Conservation (phyloP, 2,329 filamentous ascomycete species). For the Juglanconis oblonga region DNA sequence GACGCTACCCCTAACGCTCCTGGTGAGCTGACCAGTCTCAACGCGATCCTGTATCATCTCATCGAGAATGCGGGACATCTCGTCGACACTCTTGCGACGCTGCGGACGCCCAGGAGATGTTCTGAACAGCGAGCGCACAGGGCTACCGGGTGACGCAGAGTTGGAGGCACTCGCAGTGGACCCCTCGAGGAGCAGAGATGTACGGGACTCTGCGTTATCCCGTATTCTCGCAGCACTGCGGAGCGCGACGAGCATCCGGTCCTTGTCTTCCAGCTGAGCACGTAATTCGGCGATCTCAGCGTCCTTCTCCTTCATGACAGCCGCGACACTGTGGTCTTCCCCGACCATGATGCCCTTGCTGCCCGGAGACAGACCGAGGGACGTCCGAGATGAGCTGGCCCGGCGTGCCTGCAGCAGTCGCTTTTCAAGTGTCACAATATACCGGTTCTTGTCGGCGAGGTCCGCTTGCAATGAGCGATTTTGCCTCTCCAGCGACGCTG, state of each 20-base stretch:
- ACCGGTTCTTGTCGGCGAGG: constrained; percentile 92
- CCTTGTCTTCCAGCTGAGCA: constrained; percentile 87
- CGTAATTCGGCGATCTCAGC: constrained; percentile 89
- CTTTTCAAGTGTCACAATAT: constrained; percentile 91
- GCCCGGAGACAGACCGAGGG: constrained; percentile 63
- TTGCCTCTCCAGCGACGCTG: constrained; percentile 77
- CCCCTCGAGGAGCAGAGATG: constrained; percentile 30
- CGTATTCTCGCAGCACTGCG: constrained; percentile 81
- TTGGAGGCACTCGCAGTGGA: neutral
- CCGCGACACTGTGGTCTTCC: constrained; percentile 73
- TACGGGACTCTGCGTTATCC: constrained; percentile 60
- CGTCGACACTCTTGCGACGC: constrained; percentile 71
- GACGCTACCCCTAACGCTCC: constrained; percentile 65
- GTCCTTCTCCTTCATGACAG: constrained; percentile 82
- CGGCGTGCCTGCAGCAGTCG: constrained; percentile 84
- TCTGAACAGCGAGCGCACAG: constrained; percentile 20
- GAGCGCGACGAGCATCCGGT: constrained; percentile 85
- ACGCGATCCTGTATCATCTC: constrained; percentile 94
- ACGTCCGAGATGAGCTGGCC: constrained; percentile 85
- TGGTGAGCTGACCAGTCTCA: constrained; percentile 69
- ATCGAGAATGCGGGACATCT: constrained; percentile 90
- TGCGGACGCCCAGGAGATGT: constrained; percentile 25
- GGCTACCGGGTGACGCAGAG: constrained; percentile 26
- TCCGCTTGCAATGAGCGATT: constrained; percentile 93
- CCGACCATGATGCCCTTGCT: constrained; percentile 67